Percentiles rank a stretch among this genome's conserved stretches.
These are phyloP conservation scores for Paramecium sexaurelia DNA, from an alignment of 73 alveolate species.

Conservation along the genomic window DNA sequence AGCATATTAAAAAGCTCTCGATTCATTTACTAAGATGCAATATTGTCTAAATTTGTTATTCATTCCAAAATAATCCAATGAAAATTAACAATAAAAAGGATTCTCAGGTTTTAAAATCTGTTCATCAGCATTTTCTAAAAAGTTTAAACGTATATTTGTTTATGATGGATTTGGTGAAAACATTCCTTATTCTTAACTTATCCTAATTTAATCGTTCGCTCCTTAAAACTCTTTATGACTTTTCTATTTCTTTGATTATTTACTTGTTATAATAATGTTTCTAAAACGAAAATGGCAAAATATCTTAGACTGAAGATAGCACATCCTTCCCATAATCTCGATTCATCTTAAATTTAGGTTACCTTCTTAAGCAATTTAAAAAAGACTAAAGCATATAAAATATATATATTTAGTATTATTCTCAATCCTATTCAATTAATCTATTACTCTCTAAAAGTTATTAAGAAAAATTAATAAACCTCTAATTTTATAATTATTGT, in stretches of 20 bases:
- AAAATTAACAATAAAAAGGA: neutral
- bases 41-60: neutral
- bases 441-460: neutral
- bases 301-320: neutral
- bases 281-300: neutral
- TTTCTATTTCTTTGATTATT: neutral
- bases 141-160: neutral
- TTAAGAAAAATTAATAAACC: neutral
- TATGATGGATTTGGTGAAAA: neutral
- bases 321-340: neutral
- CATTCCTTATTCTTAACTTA: neutral
- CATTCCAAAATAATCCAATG: slow-evolving; percentile 2
- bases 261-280: neutral
- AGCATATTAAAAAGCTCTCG: neutral
- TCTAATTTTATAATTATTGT: neutral
- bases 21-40: neutral
- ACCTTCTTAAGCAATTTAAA: slow-evolving; percentile 15
- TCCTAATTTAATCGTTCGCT: neutral
- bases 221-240: neutral
- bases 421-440: neutral
- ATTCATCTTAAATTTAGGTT: neutral
- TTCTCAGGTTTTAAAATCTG: neutral
- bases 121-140: neutral
- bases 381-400: neutral
- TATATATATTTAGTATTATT: neutral